Evolutionary conservation across 2,329 filamentous ascomycete species (phyloP).

Genomic region (Alternaria dauci): DNA sequence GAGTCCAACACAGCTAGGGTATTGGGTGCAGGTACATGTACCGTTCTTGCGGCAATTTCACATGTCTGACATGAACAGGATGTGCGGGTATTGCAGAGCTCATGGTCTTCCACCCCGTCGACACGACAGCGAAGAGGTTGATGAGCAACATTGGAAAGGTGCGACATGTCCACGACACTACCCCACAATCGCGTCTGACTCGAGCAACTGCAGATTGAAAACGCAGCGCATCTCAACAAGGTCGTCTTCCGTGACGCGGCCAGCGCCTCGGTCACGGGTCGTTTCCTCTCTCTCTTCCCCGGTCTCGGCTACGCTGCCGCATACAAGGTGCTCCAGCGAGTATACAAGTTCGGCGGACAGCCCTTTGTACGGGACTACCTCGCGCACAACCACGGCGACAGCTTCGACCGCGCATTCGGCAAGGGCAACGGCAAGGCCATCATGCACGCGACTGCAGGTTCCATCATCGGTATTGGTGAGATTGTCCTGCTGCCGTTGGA

Average conservation of each 20-base stretch:
- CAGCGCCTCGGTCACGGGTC: slow-evolving; percentile 70
- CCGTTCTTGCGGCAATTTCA: background rate
- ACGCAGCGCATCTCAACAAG: slow-evolving; percentile 74
- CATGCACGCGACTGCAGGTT: slow-evolving; percentile 95
- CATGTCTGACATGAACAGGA: slow-evolving; percentile 63
- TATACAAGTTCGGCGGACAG: slow-evolving; percentile 99
- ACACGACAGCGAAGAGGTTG: slow-evolving; percentile 97
- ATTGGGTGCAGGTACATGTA: slow-evolving; percentile 83
- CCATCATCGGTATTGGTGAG: slow-evolving; percentile 95
- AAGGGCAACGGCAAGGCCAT: slow-evolving; percentile 98
- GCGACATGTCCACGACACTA: slow-evolving; percentile 14
- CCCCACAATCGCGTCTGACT: slow-evolving; percentile 25
- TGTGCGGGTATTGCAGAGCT: slow-evolving; percentile 93
- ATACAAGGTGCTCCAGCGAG: slow-evolving; percentile 95
- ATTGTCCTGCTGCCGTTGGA: slow-evolving; percentile 94
- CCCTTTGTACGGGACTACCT: slow-evolving; percentile 94
- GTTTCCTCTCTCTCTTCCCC: slow-evolving; percentile 96
- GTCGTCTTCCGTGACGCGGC: slow-evolving; percentile 96
- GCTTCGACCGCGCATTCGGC: slow-evolving; percentile 90
- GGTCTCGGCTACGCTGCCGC: slow-evolving; percentile 96
- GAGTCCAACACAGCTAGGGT: slow-evolving; percentile 90
- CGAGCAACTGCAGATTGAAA: slow-evolving; percentile 59
- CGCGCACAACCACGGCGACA: slow-evolving; percentile 76
- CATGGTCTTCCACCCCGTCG: slow-evolving; percentile 81
- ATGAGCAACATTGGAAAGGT: slow-evolving; percentile 96